Conservation (phyloP, 257 asterid species). For the Capsicum chinense region DNA sequence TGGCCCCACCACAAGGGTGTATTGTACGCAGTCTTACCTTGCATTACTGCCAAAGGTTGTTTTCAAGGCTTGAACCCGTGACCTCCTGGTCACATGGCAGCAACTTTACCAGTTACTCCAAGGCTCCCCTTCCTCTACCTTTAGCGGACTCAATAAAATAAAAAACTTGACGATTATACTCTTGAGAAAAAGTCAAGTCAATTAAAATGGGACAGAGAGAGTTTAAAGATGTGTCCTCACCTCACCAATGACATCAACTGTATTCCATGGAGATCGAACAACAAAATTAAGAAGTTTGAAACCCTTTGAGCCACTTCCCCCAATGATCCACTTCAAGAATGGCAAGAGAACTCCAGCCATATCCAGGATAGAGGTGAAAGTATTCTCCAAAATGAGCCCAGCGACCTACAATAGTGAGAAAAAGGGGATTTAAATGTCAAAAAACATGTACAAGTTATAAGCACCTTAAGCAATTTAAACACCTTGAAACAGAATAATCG, state of each 20-base stretch:
- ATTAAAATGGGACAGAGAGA: neutral
- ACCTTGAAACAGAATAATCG: neutral
- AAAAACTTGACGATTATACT: neutral
- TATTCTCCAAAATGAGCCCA: slow-evolving; percentile 82
- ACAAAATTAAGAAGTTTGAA: slow-evolving; percentile 74
- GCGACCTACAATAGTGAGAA: slow-evolving; percentile 61
- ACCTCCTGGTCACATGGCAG: no score
- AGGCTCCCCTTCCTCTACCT: neutral
- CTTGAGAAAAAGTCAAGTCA: neutral
- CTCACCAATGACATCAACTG: slow-evolving; percentile 83
- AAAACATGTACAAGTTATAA: slow-evolving; percentile 5
- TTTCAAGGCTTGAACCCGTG: no score
- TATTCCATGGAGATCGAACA: slow-evolving; percentile 97
- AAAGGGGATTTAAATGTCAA: slow-evolving; percentile 26
- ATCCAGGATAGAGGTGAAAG: slow-evolving; percentile 96
- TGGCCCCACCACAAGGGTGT: no score
- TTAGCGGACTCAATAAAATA: no score
- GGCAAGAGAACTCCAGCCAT: slow-evolving; percentile 97
- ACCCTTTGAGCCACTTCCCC: slow-evolving; percentile 79
- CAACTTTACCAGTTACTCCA: no score
- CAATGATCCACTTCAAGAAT: slow-evolving; percentile 87
- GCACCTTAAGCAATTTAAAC: slow-evolving; percentile 3
- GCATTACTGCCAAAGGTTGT: no score
- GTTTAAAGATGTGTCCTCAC: slow-evolving; percentile 48
- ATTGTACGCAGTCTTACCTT: no score